phyloP scores from a whole-genome alignment of 768 basidiomycete genomes.

The Russula abietina region DNA sequence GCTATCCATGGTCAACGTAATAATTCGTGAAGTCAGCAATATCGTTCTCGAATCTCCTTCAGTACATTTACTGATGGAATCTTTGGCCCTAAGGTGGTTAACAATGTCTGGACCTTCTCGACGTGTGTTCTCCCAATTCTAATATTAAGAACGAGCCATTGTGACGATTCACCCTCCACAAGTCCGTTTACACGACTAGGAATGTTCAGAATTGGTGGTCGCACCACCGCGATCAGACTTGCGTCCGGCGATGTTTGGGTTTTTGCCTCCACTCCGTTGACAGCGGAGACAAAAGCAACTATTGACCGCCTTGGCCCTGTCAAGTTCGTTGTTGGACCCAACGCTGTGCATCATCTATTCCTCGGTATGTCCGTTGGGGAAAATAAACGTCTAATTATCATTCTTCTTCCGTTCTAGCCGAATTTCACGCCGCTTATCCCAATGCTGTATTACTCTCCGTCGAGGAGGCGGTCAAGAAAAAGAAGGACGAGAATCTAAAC shows the following conservation, averaged over 20 bases:
- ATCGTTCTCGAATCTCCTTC: neutral
- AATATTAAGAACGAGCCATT: neutral
- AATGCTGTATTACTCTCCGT: constrained; percentile 68
- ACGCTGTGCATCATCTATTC: constrained; percentile 54
- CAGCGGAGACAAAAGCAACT: constrained; percentile 54
- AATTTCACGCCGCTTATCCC: constrained; percentile 66
- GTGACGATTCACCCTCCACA: neutral
- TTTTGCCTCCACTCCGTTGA: constrained; percentile 72
- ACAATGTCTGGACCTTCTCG: constrained; percentile 62
- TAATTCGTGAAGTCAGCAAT: constrained; percentile 38
- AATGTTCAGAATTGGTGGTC: constrained; percentile 69
- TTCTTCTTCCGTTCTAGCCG: constrained; percentile 33
- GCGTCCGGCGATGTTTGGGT: constrained; percentile 68
- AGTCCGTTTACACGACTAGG: constrained; percentile 67
- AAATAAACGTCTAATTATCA: constrained; percentile 26
- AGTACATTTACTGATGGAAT: neutral
- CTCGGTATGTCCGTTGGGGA: constrained; percentile 37
- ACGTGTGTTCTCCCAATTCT: constrained; percentile 35
- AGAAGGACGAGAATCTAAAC: constrained; percentile 42
- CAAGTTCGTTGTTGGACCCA: constrained; percentile 57
- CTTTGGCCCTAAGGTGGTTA: constrained; percentile 29
- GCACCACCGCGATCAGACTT: constrained; percentile 76
- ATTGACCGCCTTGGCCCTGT: constrained; percentile 63
- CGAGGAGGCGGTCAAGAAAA: constrained; percentile 47
- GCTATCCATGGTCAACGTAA: constrained; percentile 30